These are phyloP conservation scores for Mortierella sp. DNA, from an alignment of 371 early-diverging fungal species.

Conservation along the genomic window DNA sequence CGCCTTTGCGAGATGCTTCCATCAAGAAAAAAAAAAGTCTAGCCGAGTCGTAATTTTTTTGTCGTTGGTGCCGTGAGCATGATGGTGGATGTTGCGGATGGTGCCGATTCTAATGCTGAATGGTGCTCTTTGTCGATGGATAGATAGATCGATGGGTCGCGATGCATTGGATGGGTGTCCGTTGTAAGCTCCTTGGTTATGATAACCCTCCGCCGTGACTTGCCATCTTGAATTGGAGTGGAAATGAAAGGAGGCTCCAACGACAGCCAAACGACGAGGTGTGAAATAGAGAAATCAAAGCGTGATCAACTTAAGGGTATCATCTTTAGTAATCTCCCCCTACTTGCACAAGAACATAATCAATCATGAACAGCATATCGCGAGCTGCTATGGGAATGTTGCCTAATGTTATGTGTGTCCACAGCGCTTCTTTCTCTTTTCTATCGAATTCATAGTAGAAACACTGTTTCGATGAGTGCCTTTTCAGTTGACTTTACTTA, in stretches of 20 bases:
- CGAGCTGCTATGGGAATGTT: not conserved
- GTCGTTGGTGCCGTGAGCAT: not conserved
- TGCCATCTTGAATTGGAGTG: constrained; percentile 56
- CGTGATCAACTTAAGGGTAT: constrained; percentile 18
- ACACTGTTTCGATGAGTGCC: not conserved
- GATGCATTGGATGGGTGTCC: constrained; percentile 17
- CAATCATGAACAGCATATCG: too few relatives aligned
- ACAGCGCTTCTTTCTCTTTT: not conserved
- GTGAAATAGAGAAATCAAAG: constrained; percentile 6
- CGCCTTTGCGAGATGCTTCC: not conserved
- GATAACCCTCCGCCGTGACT: constrained; percentile 32
- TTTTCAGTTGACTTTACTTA: not conserved
- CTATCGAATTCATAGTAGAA: not conserved
- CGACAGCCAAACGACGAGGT: not conserved
- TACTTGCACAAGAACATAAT: too few relatives aligned
- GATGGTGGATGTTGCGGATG: not conserved
- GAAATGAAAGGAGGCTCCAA: constrained; percentile 45
- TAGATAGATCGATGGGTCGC: constrained; percentile 14
- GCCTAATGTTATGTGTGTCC: not conserved
- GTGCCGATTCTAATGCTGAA: not conserved
- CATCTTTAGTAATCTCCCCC: not conserved
- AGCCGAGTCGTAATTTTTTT: not conserved
- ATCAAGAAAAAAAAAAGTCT: not conserved
- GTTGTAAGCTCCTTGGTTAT: not conserved
- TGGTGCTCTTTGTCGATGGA: constrained; percentile 23